These are phyloP conservation scores for Hymenoscyphus fructigenus DNA, from an alignment of 2,329 filamentous ascomycete genomes.

Conservation along the genomic window DNA sequence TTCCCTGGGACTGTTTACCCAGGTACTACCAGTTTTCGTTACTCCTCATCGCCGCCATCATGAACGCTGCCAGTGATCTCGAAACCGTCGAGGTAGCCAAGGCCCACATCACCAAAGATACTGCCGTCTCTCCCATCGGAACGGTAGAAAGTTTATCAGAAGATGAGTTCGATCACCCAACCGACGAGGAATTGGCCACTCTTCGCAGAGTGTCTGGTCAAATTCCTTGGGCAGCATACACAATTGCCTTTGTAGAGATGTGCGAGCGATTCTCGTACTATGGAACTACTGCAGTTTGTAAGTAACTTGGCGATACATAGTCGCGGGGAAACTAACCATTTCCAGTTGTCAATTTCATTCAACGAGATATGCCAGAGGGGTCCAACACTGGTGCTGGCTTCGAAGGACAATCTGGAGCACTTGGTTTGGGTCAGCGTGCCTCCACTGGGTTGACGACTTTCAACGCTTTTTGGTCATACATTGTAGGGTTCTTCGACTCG, in stretches of 20 bases:
- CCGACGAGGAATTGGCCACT: conserved; percentile 30
- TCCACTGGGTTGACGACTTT: conserved; percentile 49
- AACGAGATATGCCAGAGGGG: conserved; percentile 12
- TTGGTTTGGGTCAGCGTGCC: conserved; percentile 49
- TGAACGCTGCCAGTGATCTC: conserved; percentile 15
- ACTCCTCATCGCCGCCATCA: conserved; percentile 4
- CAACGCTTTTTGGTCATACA: conserved; percentile 53
- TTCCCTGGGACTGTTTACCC: not conserved
- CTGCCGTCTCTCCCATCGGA: not conserved
- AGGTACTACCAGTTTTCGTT: conserved; percentile 5
- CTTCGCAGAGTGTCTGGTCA: conserved; percentile 29
- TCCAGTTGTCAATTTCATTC: conserved; percentile 15
- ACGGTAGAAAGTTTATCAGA: not conserved
- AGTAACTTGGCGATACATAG: conserved; percentile 30
- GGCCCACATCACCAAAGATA: conserved; percentile 5
- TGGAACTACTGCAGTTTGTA: conserved; percentile 60
- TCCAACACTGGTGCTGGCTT: conserved; percentile 13
- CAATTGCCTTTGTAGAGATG: conserved; percentile 62
- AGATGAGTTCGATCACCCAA: conserved; percentile 18
- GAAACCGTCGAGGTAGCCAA: conserved; percentile 13
- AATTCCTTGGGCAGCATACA: conserved; percentile 38
- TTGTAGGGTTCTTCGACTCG: conserved; percentile 26
- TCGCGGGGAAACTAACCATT: not conserved
- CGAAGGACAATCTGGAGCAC: conserved; percentile 37
- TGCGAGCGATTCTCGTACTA: conserved; percentile 65